Evolutionary conservation across 495 filamentous ascomycete genomes (phyloP), one percentile per base, ranked within the genome.

Genomic region (Penicillium paradoxum): DNA sequence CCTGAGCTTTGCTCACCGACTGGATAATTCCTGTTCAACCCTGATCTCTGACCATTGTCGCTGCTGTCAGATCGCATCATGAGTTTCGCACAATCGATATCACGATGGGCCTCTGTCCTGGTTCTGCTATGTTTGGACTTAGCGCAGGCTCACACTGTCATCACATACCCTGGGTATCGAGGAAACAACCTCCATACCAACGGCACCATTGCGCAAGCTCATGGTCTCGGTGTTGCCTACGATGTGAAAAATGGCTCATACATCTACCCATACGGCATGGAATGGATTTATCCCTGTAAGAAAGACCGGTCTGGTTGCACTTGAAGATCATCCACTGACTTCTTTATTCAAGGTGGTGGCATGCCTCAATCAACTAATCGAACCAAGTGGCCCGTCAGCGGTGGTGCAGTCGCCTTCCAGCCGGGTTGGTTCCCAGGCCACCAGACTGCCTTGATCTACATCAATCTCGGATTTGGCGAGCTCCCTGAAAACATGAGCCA

Each of bases 241-340:
- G 55, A 51, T 56, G 64, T 42, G 59, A 68, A 60, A 43, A 79
- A 76, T 46, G 68, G 65, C 36, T 70, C 72, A 21, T 53, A 60
- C 38, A 63, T 71, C 6, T 95, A 81, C 63, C 91, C 91, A 3
- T 96, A 89, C 60, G 93, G 95, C 72, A 92, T 96, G 89, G 88
- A 96, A 74, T 97, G 93, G 92, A 84, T 86, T 69, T 99, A 97
- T 78, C 93, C 95, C 71, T 99, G 93, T 98, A 74, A 77, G 88
- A 14, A 11, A 38, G 5, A 44, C 14, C 24, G 1, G 11, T 21
- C 14, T 30, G 3, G 2, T 38, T 14, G 27, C 17, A 11, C 10
- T 29, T 18, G 3, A 14, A 13, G 37, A 39, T 41, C 36, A 13
- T 57, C 25, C 4, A 53, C 53, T 43, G 21, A 52, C 38, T 19